A percentile compares a stretch with the other conserved stretches of the same genome.
Conservation (phyloP, 305 asterid species). For the Solanum chacoense region DNA sequence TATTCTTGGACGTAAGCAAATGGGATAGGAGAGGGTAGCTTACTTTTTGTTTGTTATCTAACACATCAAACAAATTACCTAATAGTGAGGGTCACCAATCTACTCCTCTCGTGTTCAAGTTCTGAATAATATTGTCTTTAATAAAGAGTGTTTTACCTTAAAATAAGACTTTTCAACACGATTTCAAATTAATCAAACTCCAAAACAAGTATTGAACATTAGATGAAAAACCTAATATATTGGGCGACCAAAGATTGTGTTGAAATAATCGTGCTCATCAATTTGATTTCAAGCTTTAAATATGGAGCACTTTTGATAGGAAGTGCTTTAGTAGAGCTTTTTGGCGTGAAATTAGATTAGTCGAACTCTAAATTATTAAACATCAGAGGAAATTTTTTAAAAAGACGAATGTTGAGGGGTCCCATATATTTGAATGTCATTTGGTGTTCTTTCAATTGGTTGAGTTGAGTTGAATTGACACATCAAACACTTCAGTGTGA, state of each 20-base stretch:
- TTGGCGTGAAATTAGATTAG: neutral
- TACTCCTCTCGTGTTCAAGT: neutral
- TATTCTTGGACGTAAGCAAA: neutral
- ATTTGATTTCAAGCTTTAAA: neutral
- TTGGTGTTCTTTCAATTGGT: neutral
- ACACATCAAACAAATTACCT: neutral
- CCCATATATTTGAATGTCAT: neutral
- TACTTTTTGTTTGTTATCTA: neutral
- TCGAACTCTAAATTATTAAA: too few relatives aligned
- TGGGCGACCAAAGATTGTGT: neutral
- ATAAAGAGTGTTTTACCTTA: neutral
- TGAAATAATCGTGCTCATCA: neutral
- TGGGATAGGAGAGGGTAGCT: neutral
- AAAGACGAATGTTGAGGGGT: neutral
- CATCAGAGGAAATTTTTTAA: neutral
- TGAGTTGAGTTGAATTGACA: neutral
- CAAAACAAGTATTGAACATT: neutral
- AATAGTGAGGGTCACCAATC: neutral
- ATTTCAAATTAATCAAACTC: neutral
- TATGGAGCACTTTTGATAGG: neutral
- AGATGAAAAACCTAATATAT: neutral
- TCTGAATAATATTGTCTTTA: neutral
- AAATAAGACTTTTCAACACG: rapidly evolving
- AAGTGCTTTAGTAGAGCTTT: neutral
- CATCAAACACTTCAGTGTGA: neutral